Base-by-base conservation (phyloP, 441 rosid species). In the Hypseocharis bilobata region DNA sequence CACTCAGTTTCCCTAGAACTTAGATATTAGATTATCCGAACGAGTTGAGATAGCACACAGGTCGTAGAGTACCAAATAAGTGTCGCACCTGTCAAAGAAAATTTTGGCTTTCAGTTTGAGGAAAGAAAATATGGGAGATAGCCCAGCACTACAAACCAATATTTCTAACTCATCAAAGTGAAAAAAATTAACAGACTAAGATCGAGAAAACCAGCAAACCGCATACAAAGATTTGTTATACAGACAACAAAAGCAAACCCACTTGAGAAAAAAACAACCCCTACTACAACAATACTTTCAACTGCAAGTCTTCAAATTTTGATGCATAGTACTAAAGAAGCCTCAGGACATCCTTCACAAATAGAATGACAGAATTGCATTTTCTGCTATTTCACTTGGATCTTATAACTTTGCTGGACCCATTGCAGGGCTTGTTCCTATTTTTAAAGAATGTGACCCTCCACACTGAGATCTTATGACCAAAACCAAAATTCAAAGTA, bases 31-130 rank as follows among this genome's bases (percentile, higher is more conserved):
- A 45, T 45, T 22, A n/a, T 45, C 22, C 6, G 22, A 51, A 4
- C 16, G 7, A 19, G 64, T 34, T n/a, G 32, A 58, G 62, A 62
- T 64, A 68, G 68, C 56, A 68, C 44, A 14, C 22, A 64, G 7
- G 44, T 52, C 59, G 20, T 42, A 36, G 27, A 32, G 16, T 10
- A 25, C 44, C 30, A 5, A 63, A 61, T 45, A 68, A 45, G 60
- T 58, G 26, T 7, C 4, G 14, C 7, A 29, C 57, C 27, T 62
- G 64, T 68, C 60, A 67, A 70, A 27, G 2, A 40, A n/a, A 57
- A 22, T 16, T 19, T 47, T 23, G 19, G 40, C 2, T 2, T n/a
- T 23, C 62, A 7, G 51, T 36, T 27, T 0, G 23, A 13, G 4
- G 27, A 6, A 56, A 3, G 16, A 1, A 25, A 56, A 16, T 20